Evolutionary conservation across 441 rosid genomes (phyloP), one percentile per base, ranked within the genome.

Genomic region (Syzygium syzygioides): DNA sequence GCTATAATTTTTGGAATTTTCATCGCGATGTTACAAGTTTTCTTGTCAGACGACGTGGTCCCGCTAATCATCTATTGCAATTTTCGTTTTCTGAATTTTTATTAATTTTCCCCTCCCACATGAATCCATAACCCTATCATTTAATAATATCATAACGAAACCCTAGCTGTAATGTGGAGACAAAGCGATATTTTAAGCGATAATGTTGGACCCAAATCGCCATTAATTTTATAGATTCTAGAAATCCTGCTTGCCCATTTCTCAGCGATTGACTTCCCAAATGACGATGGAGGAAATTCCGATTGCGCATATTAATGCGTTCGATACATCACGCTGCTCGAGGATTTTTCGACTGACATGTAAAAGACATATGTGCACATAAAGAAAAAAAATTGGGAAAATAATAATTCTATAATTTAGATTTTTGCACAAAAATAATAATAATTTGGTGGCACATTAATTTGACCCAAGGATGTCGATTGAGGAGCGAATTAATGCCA

Each of bases 191-290:
- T 71, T 88, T 85, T 88, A 87, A 76, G 79, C 54, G 28, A 55
- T 32, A 85, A 85, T 85, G 89, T 86, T 55, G 17, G 88, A 87
- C 56, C 50, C 71, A 79, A 87, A 87, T 86, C 80, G 30, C 88
- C 90, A 87, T 93, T 86, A 89, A 94, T 9, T 89, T 90, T 87
- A 28, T 91, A 89, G 94, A 92, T 93, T 92, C 90, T 91, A 87
- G 90, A 93, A 89, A 94, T 92, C 93, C 86, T 87, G 89, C 91
- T 90, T 89, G 91, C 92, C 62, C 83, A 88, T 86, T 90, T 88
- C 86, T 45, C 71, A 86, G 92, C 88, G 91, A 90, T 92, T 90
- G 56, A 79, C 87, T 80, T 90, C 34, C 84, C 66, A 19, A 53
- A 19, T 52, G 83, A 52, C 83, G 48, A 76, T 45, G 52, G 41